A percentile compares a stretch with the other conserved stretches of the same genome.
phyloP scores from a whole-genome alignment of 1,139 yeast species.

The Geotrichum carabidarum region DNA sequence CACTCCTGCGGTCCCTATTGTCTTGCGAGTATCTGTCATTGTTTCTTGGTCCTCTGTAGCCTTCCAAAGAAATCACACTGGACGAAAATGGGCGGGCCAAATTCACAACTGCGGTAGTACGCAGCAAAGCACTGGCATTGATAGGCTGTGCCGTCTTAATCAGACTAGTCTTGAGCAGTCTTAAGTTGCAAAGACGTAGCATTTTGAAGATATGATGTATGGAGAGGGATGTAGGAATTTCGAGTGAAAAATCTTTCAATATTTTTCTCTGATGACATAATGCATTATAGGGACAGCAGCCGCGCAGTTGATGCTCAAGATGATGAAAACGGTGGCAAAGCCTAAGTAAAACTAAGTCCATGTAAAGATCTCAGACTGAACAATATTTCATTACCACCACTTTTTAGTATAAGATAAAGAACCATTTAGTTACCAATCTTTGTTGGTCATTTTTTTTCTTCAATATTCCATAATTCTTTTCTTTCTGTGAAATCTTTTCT shows the following conservation, averaged over 20 bases:
- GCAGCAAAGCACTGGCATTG: not conserved
- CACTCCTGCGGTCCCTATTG: not conserved
- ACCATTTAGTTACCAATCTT: not conserved
- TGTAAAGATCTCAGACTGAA: not conserved
- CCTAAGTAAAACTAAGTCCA: not conserved
- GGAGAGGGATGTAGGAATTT: not conserved
- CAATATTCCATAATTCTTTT: not conserved
- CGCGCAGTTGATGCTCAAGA: not conserved
- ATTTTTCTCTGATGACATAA: not conserved
- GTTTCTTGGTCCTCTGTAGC: not conserved
- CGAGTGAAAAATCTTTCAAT: not conserved
- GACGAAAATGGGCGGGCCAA: constrained; percentile 1
- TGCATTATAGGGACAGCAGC: not conserved
- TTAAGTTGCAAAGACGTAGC: constrained; percentile 10
- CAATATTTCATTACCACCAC: not conserved
- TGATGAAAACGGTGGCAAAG: not conserved
- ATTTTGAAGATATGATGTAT: not conserved
- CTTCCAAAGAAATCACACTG: not conserved
- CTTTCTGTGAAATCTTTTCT: not conserved
- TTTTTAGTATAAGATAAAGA: not conserved
- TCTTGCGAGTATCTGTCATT: not conserved
- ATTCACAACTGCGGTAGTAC: not conserved
- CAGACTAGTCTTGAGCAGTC: constrained; percentile 1
- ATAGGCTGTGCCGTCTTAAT: not conserved
- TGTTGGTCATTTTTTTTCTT: not conserved